Base-by-base conservation (phyloP, 495 filamentous ascomycete species). In the Talaromyces liani region DNA sequence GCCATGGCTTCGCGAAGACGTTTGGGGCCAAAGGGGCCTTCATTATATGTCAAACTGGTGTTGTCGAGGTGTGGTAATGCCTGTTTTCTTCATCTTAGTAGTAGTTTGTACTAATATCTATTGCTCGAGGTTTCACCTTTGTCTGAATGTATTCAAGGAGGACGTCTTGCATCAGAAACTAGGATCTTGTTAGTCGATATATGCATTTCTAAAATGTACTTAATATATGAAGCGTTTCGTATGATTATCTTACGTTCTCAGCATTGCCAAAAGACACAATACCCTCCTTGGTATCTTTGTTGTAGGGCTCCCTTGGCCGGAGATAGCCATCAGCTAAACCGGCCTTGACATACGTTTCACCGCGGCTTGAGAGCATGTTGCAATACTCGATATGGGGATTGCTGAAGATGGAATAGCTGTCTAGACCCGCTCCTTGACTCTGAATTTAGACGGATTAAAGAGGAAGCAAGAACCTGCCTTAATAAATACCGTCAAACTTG, bases 1-100 rank as follows among this genome's bases (percentile, higher is more conserved):
- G 80, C 71, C 65, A 85, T 77, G 6, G 79, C 75, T 1, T 60
- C 60, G 16, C 73, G 73, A 1, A 83, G 70, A 20, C 73, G 67
- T 14, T 39, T 61, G 5, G 72, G 73, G 0, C 76, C 75, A 12
- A 59, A 61, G 2, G 67, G 67, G n/a, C 77, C 73, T 4, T 77
- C 72, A 54, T 77, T 72, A 67, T 80, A 81, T n/a, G 75, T 79
- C 65, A 81, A 70, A 47, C 56, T 58, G 18, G 10, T 9, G 14
- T 14, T 33, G 6, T 58, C 56, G 29, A 58, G 29, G 0, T 12
- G 14, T 36, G 29, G n/a, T 0, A 36, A 2, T 58, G 31, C 56
- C 56, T 58, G 29, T 36, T 33, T 34, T 22, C 27, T 57, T 20
- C 16, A 6, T 29, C 16, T n/a, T 57, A 16, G 22, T 24, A 36